Conservation (phyloP, 208 protist species). For the Trypanosoma melophagium region DNA sequence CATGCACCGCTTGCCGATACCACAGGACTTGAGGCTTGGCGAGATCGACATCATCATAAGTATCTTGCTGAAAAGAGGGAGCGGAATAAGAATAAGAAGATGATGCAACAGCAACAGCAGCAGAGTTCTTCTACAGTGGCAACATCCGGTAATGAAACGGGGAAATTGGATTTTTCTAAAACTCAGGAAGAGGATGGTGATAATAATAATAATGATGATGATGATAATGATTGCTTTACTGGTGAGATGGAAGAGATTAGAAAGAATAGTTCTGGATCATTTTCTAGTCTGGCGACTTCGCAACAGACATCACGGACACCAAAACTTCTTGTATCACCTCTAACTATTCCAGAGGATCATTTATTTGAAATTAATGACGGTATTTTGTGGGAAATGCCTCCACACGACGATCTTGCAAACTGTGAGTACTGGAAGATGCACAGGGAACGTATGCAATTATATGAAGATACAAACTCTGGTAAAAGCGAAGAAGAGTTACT, state of each 20-base stretch:
- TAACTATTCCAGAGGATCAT: slow-evolving; percentile 62
- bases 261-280: neutral
- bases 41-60: slow-evolving; percentile 43
- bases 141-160: neutral
- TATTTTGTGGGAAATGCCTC: slow-evolving; percentile 63
- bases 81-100: slow-evolving; percentile 11
- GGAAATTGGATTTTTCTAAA: neutral
- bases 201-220: neutral
- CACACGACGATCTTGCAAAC: slow-evolving; percentile 61
- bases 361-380: slow-evolving; percentile 88
- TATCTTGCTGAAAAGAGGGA: slow-evolving; percentile 25
- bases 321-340: slow-evolving; percentile 14
- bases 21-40: slow-evolving; percentile 48
- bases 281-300: neutral
- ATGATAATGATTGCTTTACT: neutral
- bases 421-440: slow-evolving; percentile 61
- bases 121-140: neutral
- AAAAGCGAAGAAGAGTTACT: slow-evolving; percentile 37
- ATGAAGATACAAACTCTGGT: slow-evolving; percentile 44
- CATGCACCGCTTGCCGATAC: slow-evolving; percentile 40
- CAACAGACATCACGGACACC: neutral
- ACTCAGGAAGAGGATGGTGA: slow-evolving; percentile 17
- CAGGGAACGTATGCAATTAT: slow-evolving; percentile 67
- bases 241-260: neutral
- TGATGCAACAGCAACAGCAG: too few species aligned